phyloP scores from a whole-genome alignment of 345 rosid species.

The Arabidopsis arenosa region DNA sequence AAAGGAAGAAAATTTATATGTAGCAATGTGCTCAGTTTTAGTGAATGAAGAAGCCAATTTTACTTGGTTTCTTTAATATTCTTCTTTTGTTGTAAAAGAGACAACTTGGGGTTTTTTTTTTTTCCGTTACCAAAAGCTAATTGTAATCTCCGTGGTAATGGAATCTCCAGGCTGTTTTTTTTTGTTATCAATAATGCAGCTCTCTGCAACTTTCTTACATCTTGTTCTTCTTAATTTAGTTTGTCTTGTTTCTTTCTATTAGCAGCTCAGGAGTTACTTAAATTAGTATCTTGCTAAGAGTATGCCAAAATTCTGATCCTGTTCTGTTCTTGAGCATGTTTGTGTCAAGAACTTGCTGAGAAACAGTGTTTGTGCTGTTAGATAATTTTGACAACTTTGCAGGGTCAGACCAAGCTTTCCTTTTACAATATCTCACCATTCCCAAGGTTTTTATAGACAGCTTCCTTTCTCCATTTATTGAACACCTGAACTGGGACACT shows the following conservation, averaged over 20 bases:
- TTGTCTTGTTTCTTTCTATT: conserved; percentile 25
- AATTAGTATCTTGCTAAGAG: conserved; percentile 22
- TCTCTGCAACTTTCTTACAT: conserved; percentile 28
- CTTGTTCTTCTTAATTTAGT: conserved; percentile 18
- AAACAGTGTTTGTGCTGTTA: conserved; percentile 19
- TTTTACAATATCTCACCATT: conserved; percentile 5
- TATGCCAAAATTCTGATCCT: not conserved
- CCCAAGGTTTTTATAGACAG: conserved; percentile 12
- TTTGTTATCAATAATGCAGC: conserved; percentile 38
- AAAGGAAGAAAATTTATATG: conserved; percentile 35
- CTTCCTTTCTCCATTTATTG: conserved; percentile 12
- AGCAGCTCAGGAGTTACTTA: conserved; percentile 16
- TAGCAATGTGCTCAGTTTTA: conserved; percentile 42
- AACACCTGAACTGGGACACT: conserved; percentile 30
- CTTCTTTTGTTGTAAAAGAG: conserved; percentile 39
- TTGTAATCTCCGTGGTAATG: conserved; percentile 47
- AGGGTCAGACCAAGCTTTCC: conserved; percentile 29
- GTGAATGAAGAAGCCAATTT: conserved; percentile 37
- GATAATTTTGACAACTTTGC: conserved; percentile 28
- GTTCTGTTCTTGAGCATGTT: not conserved
- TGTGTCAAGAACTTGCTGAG: conserved; percentile 10
- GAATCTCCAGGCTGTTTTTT: conserved; percentile 38
- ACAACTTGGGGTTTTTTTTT: conserved; percentile 33
- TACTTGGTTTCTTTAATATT: conserved; percentile 33
- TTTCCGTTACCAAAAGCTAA: conserved; percentile 43